Percentiles rank a stretch among this genome's conserved stretches.
These are phyloP conservation scores for Trichoderma afroharzianum DNA, from an alignment of 2,329 filamentous ascomycete species.

Conservation along the genomic window DNA sequence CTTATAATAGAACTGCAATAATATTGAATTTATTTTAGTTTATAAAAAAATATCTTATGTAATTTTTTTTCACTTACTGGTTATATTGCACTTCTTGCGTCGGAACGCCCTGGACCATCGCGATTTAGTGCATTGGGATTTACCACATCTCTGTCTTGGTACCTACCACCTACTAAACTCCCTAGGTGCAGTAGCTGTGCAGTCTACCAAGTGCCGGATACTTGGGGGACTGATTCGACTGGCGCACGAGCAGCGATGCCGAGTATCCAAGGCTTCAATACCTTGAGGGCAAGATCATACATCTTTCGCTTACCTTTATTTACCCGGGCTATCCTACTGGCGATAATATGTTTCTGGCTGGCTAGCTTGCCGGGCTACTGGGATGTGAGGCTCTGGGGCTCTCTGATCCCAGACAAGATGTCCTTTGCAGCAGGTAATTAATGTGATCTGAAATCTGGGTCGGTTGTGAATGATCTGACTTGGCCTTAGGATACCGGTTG, in stretches of 20 bases:
- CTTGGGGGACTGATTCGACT: slow-evolving; percentile 2
- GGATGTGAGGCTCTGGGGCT: slow-evolving; percentile 72
- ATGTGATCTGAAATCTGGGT: background rate
- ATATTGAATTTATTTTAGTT: background rate
- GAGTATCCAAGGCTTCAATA: slow-evolving; percentile 45
- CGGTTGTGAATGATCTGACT: background rate
- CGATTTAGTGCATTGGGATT: background rate
- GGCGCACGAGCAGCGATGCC: slow-evolving; percentile 27
- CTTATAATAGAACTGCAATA: background rate
- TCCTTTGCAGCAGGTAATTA: slow-evolving; percentile 61
- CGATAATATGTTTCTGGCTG: slow-evolving; percentile 62
- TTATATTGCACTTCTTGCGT: background rate
- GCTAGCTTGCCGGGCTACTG: slow-evolving; percentile 65
- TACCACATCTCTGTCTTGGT: background rate
- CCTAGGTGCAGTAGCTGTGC: background rate
- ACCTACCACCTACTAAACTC: background rate
- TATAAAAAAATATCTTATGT: background rate
- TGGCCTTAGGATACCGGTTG: slow-evolving; percentile 73
- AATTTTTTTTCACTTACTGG: background rate
- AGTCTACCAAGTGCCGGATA: slow-evolving; percentile 11
- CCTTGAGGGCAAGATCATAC: slow-evolving; percentile 73
- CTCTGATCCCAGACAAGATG: slow-evolving; percentile 74
- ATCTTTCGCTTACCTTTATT: slow-evolving; percentile 82
- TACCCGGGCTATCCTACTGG: slow-evolving; percentile 65
- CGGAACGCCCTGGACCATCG: background rate